Evolutionary conservation across 1,139 yeast genomes (phyloP).

Genomic region (Pneumocystis jirovecii): DNA sequence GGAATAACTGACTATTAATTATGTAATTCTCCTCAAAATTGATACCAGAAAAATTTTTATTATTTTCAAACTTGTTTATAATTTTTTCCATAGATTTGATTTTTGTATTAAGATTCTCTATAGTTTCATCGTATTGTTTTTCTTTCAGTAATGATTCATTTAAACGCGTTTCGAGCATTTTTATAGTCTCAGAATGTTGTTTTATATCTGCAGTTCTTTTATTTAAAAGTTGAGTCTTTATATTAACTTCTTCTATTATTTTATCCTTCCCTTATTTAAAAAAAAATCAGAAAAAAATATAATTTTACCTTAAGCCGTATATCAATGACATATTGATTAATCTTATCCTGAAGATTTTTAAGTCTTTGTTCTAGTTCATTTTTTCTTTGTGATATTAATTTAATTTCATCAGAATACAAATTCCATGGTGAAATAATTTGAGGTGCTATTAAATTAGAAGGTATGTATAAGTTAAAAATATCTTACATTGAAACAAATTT

Average conservation of each 20-base stretch:
- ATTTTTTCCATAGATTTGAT: background rate
- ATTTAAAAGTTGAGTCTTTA: constrained; percentile 11
- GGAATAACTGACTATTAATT: background rate
- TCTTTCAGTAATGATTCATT: background rate
- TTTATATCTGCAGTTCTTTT: constrained; percentile 3
- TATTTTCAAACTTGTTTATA: background rate
- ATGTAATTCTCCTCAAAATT: background rate
- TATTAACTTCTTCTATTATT: constrained; percentile 13
- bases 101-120: constrained; percentile 2
- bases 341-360: constrained; percentile 4
- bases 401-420: constrained; percentile 2
- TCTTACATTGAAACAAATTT: background rate
- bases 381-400: background rate
- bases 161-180: constrained; percentile 1
- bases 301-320: constrained; percentile 2
- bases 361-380: background rate
- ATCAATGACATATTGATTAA: constrained; percentile 6
- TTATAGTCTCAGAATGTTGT: background rate
- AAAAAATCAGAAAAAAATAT: no score
- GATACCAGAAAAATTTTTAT: background rate
- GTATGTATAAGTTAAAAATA: background rate
- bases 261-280: constrained; percentile 6
- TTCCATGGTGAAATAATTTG: constrained; percentile 4
- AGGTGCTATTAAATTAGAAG: background rate
- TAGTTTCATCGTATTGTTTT: constrained; percentile 2